Conservation (phyloP, 2,329 filamentous ascomycete species). For the Tolypocladium tropicale region DNA sequence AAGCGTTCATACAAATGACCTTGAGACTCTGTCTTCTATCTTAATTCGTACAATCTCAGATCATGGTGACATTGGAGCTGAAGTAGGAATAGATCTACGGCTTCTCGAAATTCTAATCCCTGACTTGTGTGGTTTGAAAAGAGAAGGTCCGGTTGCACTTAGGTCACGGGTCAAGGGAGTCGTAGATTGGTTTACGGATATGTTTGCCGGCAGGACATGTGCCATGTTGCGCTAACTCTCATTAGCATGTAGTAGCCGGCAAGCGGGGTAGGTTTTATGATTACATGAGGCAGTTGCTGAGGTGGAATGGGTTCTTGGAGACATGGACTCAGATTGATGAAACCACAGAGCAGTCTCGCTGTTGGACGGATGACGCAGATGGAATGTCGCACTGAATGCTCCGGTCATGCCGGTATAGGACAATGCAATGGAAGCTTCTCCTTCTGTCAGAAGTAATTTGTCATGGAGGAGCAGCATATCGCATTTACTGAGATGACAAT, state of each 20-base stretch:
- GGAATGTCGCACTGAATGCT: background rate
- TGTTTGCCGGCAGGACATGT: background rate
- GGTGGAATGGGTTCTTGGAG: background rate
- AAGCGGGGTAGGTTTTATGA: background rate
- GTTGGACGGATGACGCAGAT: background rate
- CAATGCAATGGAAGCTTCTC: too few species aligned
- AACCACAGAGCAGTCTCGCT: background rate
- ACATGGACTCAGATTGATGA: background rate
- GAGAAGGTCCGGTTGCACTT: background rate
- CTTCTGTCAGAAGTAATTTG: too few species aligned
- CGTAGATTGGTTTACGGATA: background rate
- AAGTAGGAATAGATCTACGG: background rate
- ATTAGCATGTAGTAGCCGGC: background rate
- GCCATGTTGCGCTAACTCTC: background rate
- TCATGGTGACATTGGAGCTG: background rate
- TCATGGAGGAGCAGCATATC: too few species aligned
- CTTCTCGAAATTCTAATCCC: background rate
- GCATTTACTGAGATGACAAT: too few species aligned
- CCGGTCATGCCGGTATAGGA: too few species aligned
- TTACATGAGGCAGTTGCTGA: background rate
- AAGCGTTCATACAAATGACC: too few species aligned
- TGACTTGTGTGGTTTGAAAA: background rate
- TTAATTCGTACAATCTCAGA: background rate
- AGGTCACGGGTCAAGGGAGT: background rate
- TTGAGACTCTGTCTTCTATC: background rate